Conservation (phyloP, 805 yeast genomes). For the Cyberlindnera xishuangbannaensis region DNA sequence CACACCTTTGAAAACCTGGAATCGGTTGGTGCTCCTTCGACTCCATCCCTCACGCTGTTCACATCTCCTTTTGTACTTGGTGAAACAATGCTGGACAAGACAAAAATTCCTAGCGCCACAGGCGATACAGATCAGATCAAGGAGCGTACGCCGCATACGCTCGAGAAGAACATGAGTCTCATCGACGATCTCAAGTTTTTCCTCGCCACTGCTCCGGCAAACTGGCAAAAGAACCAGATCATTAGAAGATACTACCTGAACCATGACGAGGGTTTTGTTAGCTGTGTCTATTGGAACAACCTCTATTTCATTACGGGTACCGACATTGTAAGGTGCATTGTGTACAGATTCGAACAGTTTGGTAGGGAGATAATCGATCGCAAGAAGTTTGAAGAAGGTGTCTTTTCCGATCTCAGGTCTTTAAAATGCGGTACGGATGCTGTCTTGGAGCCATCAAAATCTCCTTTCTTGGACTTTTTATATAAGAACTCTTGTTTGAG, state of each 20-base stretch:
- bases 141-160: conserved; percentile 20
- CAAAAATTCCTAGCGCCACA: too few relatives aligned
- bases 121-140: too few relatives aligned
- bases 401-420: conserved; percentile 83
- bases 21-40: too few relatives aligned
- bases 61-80: too few relatives aligned
- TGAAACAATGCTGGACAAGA: too few relatives aligned
- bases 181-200: conserved; percentile 81
- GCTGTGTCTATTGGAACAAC: conserved; percentile 89
- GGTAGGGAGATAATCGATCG: conserved; percentile 82
- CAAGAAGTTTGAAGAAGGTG: conserved; percentile 95
- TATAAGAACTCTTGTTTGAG: conserved; percentile 83
- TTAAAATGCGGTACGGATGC: conserved; percentile 86
- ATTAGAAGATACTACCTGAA: conserved; percentile 81
- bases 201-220: conserved; percentile 89
- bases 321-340: conserved; percentile 88
- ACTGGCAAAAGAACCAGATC: conserved; percentile 85
- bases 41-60: too few relatives aligned
- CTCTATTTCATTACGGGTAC: conserved; percentile 91
- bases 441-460: conserved; percentile 78
- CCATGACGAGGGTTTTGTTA: conserved; percentile 86
- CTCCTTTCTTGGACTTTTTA: conserved; percentile 75
- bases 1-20: too few relatives aligned
- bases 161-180: conserved; percentile 50
- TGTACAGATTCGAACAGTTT: conserved; percentile 82